These are phyloP conservation scores for Pythium chondricola DNA, from an alignment of 352 stramenopile genomes.

Conservation along the genomic window DNA sequence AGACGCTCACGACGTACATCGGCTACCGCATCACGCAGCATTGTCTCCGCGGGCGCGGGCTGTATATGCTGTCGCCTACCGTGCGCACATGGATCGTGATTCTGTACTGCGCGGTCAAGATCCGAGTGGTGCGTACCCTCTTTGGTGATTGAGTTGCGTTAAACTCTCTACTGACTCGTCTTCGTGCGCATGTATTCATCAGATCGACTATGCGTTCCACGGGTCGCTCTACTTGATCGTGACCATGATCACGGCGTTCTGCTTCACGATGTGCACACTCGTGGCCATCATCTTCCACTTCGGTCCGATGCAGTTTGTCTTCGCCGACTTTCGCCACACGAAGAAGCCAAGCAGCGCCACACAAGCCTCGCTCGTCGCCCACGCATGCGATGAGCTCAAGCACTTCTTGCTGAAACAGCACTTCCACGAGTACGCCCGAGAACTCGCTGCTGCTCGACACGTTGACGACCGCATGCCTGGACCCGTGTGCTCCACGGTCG, in stretches of 20 bases:
- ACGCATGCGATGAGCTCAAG: constrained; percentile 15
- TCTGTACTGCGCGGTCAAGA: constrained; percentile 72
- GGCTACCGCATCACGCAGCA: constrained; percentile 79
- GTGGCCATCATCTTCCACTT: constrained; percentile 77
- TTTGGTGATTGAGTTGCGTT: constrained; percentile 2
- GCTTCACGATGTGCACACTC: constrained; percentile 60
- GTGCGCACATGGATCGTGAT: constrained; percentile 65
- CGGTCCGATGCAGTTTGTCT: constrained; percentile 71
- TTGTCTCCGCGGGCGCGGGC: constrained; percentile 57
- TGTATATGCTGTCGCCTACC: constrained; percentile 53
- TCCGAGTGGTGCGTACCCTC: constrained; percentile 43
- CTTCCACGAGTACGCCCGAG: constrained; percentile 22
- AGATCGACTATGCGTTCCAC: constrained; percentile 81
- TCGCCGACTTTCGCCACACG: constrained; percentile 36
- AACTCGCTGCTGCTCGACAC: neutral
- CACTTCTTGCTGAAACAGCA: constrained; percentile 20
- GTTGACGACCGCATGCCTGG: neutral
- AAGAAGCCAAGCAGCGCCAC: neutral
- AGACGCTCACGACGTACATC: constrained; percentile 70
- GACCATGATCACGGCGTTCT: constrained; percentile 54
- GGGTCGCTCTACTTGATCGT: constrained; percentile 60
- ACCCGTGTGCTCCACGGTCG: neutral
- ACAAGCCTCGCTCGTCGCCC: constrained; percentile 16
- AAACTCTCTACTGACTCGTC: neutral
- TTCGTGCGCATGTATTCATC: neutral